Evolutionary conservation across 2,329 filamentous ascomycete genomes (phyloP).

Genomic region (Aspergillus quadricinctus): DNA sequence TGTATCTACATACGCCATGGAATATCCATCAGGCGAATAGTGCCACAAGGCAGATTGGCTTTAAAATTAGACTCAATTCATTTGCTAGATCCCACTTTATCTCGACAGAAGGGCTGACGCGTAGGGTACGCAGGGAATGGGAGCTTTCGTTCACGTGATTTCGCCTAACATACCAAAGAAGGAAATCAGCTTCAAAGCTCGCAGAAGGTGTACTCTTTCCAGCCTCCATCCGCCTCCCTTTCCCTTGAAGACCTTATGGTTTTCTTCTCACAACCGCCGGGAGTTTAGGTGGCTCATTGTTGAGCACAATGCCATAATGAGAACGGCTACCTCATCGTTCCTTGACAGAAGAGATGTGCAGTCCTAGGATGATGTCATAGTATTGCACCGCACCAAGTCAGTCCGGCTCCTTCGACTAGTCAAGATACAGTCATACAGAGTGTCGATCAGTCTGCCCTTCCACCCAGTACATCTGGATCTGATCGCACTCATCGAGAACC

Average conservation of each 20-base stretch:
- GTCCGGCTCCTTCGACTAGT: too few species aligned
- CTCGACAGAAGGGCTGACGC: not conserved
- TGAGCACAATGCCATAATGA: not conserved
- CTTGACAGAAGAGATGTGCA: not conserved
- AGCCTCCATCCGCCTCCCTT: not conserved
- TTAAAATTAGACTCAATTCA: not conserved
- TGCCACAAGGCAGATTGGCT: not conserved
- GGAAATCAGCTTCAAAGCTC: not conserved
- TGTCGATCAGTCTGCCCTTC: too few species aligned
- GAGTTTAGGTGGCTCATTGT: not conserved
- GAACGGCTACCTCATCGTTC: not conserved
- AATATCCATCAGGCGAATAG: not conserved
- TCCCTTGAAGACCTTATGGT: not conserved
- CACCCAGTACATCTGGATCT: too few species aligned
- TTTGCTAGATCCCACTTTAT: not conserved
- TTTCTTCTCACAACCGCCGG: not conserved
- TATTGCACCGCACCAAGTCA: too few species aligned
- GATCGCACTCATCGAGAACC: too few species aligned
- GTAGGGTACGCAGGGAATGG: not conserved
- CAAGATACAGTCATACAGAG: too few species aligned
- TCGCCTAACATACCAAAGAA: not conserved
- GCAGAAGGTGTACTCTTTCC: not conserved
- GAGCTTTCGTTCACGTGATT: not conserved
- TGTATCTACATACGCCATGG: not conserved
- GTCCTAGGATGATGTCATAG: too few species aligned